These are phyloP conservation scores for Arabidopsis hybrid DNA, from an alignment of 441 rosid species.

Conservation along the genomic window DNA sequence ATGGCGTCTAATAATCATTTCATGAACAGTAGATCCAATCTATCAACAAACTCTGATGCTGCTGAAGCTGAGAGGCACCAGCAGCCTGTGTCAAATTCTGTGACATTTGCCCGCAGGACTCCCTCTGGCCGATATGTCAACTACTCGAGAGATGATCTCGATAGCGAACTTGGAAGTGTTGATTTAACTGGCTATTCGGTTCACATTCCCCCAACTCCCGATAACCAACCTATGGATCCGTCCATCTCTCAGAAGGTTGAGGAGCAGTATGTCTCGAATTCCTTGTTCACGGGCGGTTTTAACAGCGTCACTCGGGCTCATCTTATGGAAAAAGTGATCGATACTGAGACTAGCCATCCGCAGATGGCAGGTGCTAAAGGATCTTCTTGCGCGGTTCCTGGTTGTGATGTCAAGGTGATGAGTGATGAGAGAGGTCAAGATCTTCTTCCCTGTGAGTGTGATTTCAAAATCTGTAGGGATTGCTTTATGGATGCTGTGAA, in stretches of 20 bases:
- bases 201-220: constrained; percentile 91
- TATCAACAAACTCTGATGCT: constrained; percentile 73
- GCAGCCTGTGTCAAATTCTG: constrained; percentile 57
- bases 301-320: constrained; percentile 91
- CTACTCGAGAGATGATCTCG: constrained; percentile 94
- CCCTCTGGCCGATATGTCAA: constrained; percentile 88
- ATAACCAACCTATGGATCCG: constrained; percentile 90
- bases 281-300: constrained; percentile 88
- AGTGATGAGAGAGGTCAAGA: constrained; percentile 89
- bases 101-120: constrained; percentile 83
- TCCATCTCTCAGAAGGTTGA: constrained; percentile 87
- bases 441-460: constrained; percentile 93
- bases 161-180: constrained; percentile 80
- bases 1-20: constrained; percentile 83
- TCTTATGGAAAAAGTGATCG: constrained; percentile 92
- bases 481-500: constrained; percentile 90
- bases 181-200: constrained; percentile 86
- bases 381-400: constrained; percentile 83
- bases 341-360: constrained; percentile 86
- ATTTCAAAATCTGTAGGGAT: constrained; percentile 89
- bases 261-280: constrained; percentile 86
- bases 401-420: constrained; percentile 94
- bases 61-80: constrained; percentile 66
- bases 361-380: constrained; percentile 97
- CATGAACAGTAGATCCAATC: constrained; percentile 65